Evolutionary conservation across 2,329 filamentous ascomycete genomes (phyloP).

Genomic region (Claviceps pazoutovae): DNA sequence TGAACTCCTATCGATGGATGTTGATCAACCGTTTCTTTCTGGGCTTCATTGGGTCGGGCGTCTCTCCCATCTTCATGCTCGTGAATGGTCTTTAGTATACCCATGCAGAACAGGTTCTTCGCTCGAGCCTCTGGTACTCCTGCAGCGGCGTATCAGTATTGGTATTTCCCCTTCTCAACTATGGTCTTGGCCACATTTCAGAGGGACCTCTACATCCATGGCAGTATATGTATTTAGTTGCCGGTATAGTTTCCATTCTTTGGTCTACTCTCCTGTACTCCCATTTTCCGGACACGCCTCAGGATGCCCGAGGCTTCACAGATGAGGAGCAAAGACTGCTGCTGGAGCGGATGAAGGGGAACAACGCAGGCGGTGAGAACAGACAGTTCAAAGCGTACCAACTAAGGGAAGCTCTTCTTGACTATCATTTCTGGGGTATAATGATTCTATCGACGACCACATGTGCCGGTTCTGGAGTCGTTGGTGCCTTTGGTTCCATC

Average conservation of each 20-base stretch:
- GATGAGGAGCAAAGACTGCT: slow-evolving; percentile 13
- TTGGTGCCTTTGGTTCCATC: slow-evolving; percentile 18
- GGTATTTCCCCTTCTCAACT: slow-evolving; percentile 20
- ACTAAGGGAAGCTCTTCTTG: slow-evolving; percentile 14
- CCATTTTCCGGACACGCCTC: slow-evolving; percentile 17
- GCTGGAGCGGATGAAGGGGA: slow-evolving; percentile 14
- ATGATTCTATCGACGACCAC: slow-evolving; percentile 16
- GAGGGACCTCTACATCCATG: slow-evolving; percentile 15
- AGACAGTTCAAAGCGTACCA: slow-evolving; percentile 15
- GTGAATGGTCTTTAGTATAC: slow-evolving; percentile 26
- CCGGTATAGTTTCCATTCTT: slow-evolving; percentile 17
- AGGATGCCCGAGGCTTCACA: slow-evolving; percentile 17
- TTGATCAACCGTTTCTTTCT: slow-evolving; percentile 23
- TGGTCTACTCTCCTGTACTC: slow-evolving; percentile 15
- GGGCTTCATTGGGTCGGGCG: slow-evolving; percentile 21
- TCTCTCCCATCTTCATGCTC: slow-evolving; percentile 22
- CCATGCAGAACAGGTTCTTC: slow-evolving; percentile 19
- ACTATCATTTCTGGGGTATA: slow-evolving; percentile 17
- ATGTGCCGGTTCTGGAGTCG: slow-evolving; percentile 16
- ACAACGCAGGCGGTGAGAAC: slow-evolving; percentile 16
- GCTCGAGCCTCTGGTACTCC: slow-evolving; percentile 18
- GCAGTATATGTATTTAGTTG: slow-evolving; percentile 22
- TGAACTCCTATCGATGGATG: slow-evolving; percentile 16
- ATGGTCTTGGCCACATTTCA: slow-evolving; percentile 19
- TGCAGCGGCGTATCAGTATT: slow-evolving; percentile 23